Evolutionary conservation across 2,329 filamentous ascomycete genomes (phyloP).

Genomic region (Septoria linicola): DNA sequence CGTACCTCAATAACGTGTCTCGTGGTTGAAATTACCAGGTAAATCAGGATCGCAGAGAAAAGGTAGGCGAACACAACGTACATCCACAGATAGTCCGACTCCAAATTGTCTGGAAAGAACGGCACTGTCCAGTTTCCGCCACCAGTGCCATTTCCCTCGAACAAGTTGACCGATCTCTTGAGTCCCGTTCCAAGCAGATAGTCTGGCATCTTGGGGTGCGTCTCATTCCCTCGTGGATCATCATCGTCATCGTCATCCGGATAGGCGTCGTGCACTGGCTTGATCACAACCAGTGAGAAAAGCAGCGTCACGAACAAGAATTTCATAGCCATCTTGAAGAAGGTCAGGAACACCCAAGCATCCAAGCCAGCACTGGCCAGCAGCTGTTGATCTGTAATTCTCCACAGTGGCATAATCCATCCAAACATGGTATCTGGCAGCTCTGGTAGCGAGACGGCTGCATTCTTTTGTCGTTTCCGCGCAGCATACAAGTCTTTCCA

Average conservation of each 20-base stretch:
- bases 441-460: conserved; percentile 65
- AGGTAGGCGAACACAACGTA: conserved; percentile 94
- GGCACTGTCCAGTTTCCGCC: conserved; percentile 17
- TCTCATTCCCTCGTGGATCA: conserved; percentile 27
- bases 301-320: conserved; percentile 77
- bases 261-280: conserved; percentile 78
- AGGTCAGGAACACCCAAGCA: conserved; percentile 91
- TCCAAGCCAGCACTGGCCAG: conserved; percentile 88
- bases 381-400: conserved; percentile 83
- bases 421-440: conserved; percentile 84
- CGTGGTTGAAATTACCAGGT: conserved; percentile 79
- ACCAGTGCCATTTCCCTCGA: conserved; percentile 10
- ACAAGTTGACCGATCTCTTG: conserved; percentile 20
- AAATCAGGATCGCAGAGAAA: conserved; percentile 79
- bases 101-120: conserved; percentile 31
- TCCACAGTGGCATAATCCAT: conserved; percentile 86
- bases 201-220: conserved; percentile 9
- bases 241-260: conserved; percentile 40
- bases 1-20: conserved; percentile 79
- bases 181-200: conserved; percentile 11
- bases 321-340: conserved; percentile 92
- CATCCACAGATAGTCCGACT: conserved; percentile 75
- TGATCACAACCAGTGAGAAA: conserved; percentile 76
- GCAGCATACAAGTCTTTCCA: conserved; percentile 92
- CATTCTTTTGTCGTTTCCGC: conserved; percentile 66